Conservation (phyloP, 202 grass and related monocot species). For the Saccharum hybrid region DNA sequence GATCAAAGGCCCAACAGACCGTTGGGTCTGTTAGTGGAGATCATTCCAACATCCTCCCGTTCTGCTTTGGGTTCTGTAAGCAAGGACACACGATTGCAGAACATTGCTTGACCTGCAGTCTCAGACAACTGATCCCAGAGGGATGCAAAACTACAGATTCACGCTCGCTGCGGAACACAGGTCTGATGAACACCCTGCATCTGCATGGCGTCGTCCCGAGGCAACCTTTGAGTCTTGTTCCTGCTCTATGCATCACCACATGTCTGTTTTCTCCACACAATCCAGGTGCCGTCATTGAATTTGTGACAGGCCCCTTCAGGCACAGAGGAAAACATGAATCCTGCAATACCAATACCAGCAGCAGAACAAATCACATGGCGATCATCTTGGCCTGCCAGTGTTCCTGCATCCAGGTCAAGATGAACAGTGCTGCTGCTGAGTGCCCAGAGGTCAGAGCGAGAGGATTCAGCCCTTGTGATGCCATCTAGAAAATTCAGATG, state of each 20-base stretch:
- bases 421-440: slow-evolving; percentile 18
- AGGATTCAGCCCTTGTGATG: background rate
- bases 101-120: background rate
- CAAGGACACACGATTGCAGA: background rate
- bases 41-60: too few species aligned
- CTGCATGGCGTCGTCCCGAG: background rate
- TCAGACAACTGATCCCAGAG: background rate
- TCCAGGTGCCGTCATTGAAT: too few species aligned
- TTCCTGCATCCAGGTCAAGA: slow-evolving; percentile 13
- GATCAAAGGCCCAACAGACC: too few species aligned
- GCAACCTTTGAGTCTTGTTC: too few species aligned
- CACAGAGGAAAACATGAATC: too few species aligned
- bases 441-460: background rate
- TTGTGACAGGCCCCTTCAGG: too few species aligned
- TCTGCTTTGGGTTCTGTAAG: background rate
- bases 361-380: slow-evolving; percentile 3
- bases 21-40: too few species aligned
- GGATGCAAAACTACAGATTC: background rate
- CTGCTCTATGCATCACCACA: too few species aligned
- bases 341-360: background rate
- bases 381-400: background rate
- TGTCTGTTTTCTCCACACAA: too few species aligned
- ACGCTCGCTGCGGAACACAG: background rate
- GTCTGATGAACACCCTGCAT: background rate
- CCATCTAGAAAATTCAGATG: background rate